Conservation (phyloP, 2,329 filamentous ascomycete genomes). For the Fusarium algeriense region DNA sequence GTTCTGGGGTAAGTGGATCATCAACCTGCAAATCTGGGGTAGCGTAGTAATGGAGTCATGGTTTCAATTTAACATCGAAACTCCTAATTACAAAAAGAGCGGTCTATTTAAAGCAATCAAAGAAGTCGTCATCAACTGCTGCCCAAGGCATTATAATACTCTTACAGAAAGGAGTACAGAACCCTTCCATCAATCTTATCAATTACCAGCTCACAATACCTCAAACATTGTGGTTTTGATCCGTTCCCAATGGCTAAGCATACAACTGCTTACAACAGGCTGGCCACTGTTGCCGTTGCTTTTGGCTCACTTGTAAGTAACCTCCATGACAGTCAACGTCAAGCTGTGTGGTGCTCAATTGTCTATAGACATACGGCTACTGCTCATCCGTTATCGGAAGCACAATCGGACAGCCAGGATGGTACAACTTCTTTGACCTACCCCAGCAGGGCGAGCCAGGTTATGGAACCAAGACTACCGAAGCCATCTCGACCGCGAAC, state of each 20-base stretch:
- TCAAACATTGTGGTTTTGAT: neutral
- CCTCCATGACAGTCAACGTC: rapidly evolving
- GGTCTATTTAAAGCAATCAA: neutral
- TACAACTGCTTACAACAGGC: conserved; percentile 50
- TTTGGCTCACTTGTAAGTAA: conserved; percentile 48
- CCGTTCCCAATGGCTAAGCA: conserved; percentile 11
- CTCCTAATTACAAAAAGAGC: neutral
- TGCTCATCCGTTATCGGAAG: conserved; percentile 62
- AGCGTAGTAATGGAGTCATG: neutral
- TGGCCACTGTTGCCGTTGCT: conserved; percentile 51
- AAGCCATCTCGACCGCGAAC: conserved; percentile 61
- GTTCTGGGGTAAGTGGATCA: neutral
- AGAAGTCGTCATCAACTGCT: neutral
- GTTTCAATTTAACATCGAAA: neutral
- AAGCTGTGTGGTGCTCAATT: neutral
- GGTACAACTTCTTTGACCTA: conserved; percentile 63
- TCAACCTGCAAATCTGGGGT: neutral
- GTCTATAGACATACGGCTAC: conserved; percentile 62
- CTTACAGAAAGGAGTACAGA: neutral
- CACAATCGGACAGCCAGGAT: conserved; percentile 65
- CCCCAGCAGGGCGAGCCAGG: conserved; percentile 58
- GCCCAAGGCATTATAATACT: too few relatives aligned
- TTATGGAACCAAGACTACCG: conserved; percentile 59
- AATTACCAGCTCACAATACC: neutral
- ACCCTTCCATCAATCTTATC: neutral